Evolutionary conservation across 2,329 filamentous ascomycete genomes (phyloP).

Genomic region (Penicillium crustosum): DNA sequence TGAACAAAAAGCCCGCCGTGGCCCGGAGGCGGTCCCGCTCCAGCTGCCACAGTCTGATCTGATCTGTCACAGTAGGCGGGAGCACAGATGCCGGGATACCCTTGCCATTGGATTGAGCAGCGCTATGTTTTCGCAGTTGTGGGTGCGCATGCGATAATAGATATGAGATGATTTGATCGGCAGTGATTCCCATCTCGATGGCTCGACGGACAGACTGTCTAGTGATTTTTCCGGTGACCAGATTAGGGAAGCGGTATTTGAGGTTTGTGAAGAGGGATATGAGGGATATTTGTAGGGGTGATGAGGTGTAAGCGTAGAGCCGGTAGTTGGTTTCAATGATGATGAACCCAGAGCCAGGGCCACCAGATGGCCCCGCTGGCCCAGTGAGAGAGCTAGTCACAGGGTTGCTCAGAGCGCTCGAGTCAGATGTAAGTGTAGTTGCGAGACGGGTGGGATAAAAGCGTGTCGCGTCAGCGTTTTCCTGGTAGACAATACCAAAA

Average conservation of each 20-base stretch:
- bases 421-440: conserved; percentile 82
- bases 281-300: conserved; percentile 90
- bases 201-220: conserved; percentile 85
- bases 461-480: conserved; percentile 46
- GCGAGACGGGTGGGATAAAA: conserved; percentile 92
- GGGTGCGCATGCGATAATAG: conserved; percentile 90
- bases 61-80: conserved; percentile 93
- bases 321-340: conserved; percentile 98
- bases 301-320: conserved; percentile 93
- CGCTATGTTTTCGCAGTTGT: conserved; percentile 72
- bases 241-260: conserved; percentile 87
- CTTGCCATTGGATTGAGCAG: conserved; percentile 40
- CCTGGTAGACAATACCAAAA: conserved; percentile 84
- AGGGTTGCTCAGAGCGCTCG: conserved; percentile 68
- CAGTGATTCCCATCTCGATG: conserved; percentile 86
- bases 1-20: conserved; percentile 80
- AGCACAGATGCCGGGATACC: conserved; percentile 62
- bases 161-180: conserved; percentile 93
- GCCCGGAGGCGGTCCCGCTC: conserved; percentile 93
- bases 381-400: conserved; percentile 63
- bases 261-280: conserved; percentile 86
- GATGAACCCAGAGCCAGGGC: conserved; percentile 66
- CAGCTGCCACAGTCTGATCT: conserved; percentile 96
- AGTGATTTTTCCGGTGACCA: conserved; percentile 88
- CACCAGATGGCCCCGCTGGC: conserved; percentile 31